Base-by-base conservation (phyloP, 495 filamentous ascomycete species). In the Annulohypoxylon maeteangense region DNA sequence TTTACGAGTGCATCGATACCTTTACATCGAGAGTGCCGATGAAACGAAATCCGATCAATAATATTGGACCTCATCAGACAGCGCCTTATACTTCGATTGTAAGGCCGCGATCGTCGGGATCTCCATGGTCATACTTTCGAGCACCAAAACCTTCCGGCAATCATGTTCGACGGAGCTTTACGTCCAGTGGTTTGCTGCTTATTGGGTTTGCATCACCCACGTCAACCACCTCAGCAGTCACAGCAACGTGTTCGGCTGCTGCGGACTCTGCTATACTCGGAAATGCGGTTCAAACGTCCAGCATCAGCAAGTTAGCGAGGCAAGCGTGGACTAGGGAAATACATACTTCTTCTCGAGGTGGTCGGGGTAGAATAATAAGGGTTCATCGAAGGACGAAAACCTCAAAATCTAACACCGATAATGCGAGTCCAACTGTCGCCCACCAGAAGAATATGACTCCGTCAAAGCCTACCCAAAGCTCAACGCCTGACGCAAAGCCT, bases 151-250 rank as follows among this genome's bases (percentile, higher is more conserved):
- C 60, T 16, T 70, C 70, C 4, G 54, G 70, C 31, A 67, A 70
- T 44, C 76, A 83, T 75, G 75, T 78, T 51, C 78, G 79, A 7
- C 70, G 78, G 38, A 82, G 80, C 61, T 83, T 79, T 51, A 80
- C 81, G 8, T 84, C 82, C 0, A 81, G 81, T 22, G 80, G 81
- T 7, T 63, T 83, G 11, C 78, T 83, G 18, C 72, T 82, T 12
- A 61, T 82, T 53, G 78, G 79, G 1, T 53, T 83, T 10, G 67
- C 67, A 22, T 78, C 81, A n/a, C 79, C 71, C 50, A 72, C 78
- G 11, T 74, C 78, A n/a, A 77, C 81, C n/a, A 77, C 79, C 14
- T 72, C 74, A 42, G 68, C 81, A 1, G 80, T 83, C 7, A 75
- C 80, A 18, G 75, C 78, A 27, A 81, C 80, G 70, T 82, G 80